Base-by-base conservation (phyloP, 75 land plant species). In the Sequoia sempervirens region DNA sequence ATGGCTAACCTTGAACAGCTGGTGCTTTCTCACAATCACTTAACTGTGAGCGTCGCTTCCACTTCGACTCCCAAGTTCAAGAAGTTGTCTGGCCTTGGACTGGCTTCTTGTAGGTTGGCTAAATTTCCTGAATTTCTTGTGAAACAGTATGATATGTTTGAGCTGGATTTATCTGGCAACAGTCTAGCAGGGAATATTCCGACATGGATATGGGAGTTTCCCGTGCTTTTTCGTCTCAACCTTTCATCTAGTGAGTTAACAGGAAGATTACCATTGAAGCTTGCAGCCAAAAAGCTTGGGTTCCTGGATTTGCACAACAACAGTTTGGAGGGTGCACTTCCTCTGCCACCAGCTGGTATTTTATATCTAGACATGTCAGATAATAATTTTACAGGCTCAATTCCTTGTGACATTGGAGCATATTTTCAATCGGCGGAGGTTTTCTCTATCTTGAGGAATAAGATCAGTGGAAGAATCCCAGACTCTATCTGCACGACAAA, bases 221-320 rank as follows among this genome's bases (percentile, higher is more conserved):
- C 86, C 23, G 80, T 80, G 54, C 83, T 87, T 52, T 50, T 50
- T 50, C 89, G 90, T 17, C 84, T 86, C 78, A 41, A 91, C 34
- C 34, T 84, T 53, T 85, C 81, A 70, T 92, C 92, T 81, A 75
- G 18, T 14, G 14, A 50, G 2, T 50, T 50, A 50, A 50, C 14
- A 13, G 53, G 53, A 50, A 50, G 53, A 50, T 89, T 93, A 36
- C 52, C 26, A 26, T 92, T 91, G 18, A 52, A 75, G n/a, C 85
- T 92, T 20, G 90, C 91, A 0, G 58, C 72, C 2, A n/a, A 82
- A 86, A 40, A 89, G 0, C 84, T 89, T 9, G 86, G 82, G 18
- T 80, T 87, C 34, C 87, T 92, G 30, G 91, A 86, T 83, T 80
- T 93, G 26, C 61, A 86, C 32, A 82, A 84, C 50, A 93, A 93